A percentile compares a stretch with the other conserved stretches of the same genome.
Conservation (phyloP, 2,329 filamentous ascomycete genomes). For the Cercospora sojina region DNA sequence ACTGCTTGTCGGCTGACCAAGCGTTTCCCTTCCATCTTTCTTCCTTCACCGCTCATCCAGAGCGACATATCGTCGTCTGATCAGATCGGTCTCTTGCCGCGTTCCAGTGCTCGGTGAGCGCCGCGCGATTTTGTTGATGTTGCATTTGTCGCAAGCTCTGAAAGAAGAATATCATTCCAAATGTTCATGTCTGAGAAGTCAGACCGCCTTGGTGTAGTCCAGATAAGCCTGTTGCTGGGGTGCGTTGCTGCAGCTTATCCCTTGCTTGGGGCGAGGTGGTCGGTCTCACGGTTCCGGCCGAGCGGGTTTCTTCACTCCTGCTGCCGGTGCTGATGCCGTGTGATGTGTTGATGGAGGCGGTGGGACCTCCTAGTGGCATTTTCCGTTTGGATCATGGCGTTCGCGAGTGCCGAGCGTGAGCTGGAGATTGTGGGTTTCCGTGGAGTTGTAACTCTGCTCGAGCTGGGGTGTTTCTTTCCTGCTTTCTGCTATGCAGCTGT, state of each 20-base stretch:
- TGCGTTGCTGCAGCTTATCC: neutral
- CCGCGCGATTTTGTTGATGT: neutral
- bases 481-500: neutral
- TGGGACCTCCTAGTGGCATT: neutral
- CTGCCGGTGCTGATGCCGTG: neutral
- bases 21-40: neutral
- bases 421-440: neutral
- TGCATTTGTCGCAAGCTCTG: neutral
- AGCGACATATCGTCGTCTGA: neutral
- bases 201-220: conserved; percentile 1
- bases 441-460: neutral
- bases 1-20: neutral
- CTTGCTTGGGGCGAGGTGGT: conserved; percentile 1
- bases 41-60: neutral
- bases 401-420: neutral
- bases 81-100: neutral
- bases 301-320: neutral
- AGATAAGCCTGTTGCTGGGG: neutral
- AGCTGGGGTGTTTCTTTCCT: neutral
- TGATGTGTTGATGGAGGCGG: neutral
- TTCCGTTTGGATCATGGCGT: neutral
- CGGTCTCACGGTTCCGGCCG: neutral
- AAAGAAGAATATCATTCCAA: neutral
- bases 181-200: neutral
- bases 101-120: conserved; percentile 6